These are phyloP conservation scores for Neurospora sublineolata DNA, from an alignment of 495 filamentous ascomycete species.

Conservation along the genomic window DNA sequence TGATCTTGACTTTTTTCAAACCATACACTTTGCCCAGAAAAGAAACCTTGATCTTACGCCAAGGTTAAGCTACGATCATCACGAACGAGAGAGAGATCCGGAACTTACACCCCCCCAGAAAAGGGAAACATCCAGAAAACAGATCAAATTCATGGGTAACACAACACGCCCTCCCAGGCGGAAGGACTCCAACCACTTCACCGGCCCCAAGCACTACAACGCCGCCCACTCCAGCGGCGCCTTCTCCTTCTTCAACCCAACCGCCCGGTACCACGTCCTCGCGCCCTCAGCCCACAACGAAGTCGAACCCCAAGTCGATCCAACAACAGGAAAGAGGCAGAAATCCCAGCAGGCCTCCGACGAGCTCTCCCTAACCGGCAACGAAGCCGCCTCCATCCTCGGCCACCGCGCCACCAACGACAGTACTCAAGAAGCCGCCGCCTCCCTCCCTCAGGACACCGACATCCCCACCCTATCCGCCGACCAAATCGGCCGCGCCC, in stretches of 20 bases:
- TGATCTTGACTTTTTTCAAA: not conserved
- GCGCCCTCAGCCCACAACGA: not conserved
- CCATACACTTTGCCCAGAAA: not conserved
- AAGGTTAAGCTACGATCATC: not conserved
- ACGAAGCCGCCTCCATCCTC: not conserved
- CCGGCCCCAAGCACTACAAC: not conserved
- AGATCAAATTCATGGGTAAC: not conserved
- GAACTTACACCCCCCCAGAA: not conserved
- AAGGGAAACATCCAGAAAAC: not conserved
- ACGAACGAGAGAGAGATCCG: not conserved
- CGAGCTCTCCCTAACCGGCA: not conserved
- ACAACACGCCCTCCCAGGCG: not conserved
- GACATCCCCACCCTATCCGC: not conserved
- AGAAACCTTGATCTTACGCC: not conserved
- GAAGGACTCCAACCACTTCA: conserved; percentile 1
- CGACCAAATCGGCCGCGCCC: not conserved
- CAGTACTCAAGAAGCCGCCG: not conserved
- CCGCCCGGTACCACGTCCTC: conserved; percentile 10
- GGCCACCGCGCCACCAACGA: not conserved
- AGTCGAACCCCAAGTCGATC: not conserved
- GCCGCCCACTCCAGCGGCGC: conserved; percentile 5
- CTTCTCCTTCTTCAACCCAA: conserved; percentile 17
- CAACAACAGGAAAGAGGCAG: not conserved
- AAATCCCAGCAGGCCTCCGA: not conserved
- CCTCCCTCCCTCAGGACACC: not conserved